Base-by-base conservation (phyloP, 148 eudicot genomes). In the Nepenthes mirabilis region DNA sequence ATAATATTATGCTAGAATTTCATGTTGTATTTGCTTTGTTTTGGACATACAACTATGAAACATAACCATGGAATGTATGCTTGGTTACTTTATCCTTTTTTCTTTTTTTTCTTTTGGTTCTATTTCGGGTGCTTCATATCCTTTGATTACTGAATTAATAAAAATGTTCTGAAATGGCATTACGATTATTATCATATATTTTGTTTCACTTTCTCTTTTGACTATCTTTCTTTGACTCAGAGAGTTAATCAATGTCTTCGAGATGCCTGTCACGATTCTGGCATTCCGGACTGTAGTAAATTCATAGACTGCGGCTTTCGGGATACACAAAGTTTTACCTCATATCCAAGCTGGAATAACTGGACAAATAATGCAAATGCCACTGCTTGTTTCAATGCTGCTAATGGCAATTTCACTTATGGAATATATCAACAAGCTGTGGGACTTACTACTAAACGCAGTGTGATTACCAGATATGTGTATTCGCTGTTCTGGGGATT, bases 401-500 rank as follows among this genome's bases (percentile, higher is more conserved):
- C 33, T 11, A 10, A 57, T n/a, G 73, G 11, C 6, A 9, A 23
- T 54, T 88, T 88, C 59, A 52, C 70, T 34, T 88, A 83, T 72
- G 96, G 96, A 52, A 85, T 88, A 45, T 88, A 83, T 65, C 51
- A 4, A 58, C 65, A 74, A 54, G 86, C 84, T 57, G 96, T 85
- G 52, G 67, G 65, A 36, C 89, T 85, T 45, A 79, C 84, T 50
- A 65, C 81, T 50, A 11, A 68, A 52, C 34, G 37, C 11, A 74
- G 71, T 47, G 13, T 75, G 47, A 34, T 76, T 34, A 72, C 63
- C 14, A 79, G 96, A 85, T 88, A 88, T 60, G 34, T 76, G 43
- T 88, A 88, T 68, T 79, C 96, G 34, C 67, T 88, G 64, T 81
- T 85, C 65, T 88, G 96, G 96, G 96, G 91, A 37, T 88, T 88